Conservation (phyloP, 768 basidiomycete species). For the Suillus ampliporus region DNA sequence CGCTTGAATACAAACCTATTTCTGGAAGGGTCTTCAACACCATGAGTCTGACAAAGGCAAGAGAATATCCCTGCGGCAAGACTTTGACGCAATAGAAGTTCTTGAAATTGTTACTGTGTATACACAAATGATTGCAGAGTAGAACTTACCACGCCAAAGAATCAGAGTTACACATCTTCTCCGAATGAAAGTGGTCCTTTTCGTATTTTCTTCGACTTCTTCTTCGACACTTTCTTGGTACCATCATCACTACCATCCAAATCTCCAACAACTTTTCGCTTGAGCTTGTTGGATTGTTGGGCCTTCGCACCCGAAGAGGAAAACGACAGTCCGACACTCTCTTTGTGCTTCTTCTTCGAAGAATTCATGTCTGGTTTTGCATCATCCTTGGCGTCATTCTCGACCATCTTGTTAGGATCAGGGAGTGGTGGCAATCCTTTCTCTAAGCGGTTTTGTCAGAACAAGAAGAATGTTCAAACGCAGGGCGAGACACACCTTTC, state of each 20-base stretch:
- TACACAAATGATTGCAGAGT: not conserved
- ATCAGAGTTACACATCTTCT: conserved; percentile 31
- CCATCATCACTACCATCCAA: conserved; percentile 34
- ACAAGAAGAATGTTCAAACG: conserved; percentile 4
- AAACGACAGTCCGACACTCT: conserved; percentile 41
- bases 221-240: conserved; percentile 44
- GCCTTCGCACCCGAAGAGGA: conserved; percentile 40
- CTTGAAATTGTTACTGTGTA: not conserved
- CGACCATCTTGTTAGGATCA: conserved; percentile 37
- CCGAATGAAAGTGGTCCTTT: conserved; percentile 46
- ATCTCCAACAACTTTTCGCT: conserved; percentile 43
- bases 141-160: not conserved
- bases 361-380: conserved; percentile 22
- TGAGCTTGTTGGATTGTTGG: conserved; percentile 33
- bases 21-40: not conserved
- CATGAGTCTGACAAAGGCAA: not conserved
- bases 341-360: conserved; percentile 29
- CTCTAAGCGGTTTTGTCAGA: conserved; percentile 44
- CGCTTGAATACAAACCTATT: not conserved
- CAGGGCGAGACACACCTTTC: conserved; percentile 55
- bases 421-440: conserved; percentile 65
- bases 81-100: not conserved
- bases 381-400: conserved; percentile 34
- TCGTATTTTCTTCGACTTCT: conserved; percentile 58
- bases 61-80: not conserved